Evolutionary conservation across 805 yeast species (phyloP), one percentile per base, ranked within the genome.

Genomic region (Kazachstania bromeliacearum): DNA sequence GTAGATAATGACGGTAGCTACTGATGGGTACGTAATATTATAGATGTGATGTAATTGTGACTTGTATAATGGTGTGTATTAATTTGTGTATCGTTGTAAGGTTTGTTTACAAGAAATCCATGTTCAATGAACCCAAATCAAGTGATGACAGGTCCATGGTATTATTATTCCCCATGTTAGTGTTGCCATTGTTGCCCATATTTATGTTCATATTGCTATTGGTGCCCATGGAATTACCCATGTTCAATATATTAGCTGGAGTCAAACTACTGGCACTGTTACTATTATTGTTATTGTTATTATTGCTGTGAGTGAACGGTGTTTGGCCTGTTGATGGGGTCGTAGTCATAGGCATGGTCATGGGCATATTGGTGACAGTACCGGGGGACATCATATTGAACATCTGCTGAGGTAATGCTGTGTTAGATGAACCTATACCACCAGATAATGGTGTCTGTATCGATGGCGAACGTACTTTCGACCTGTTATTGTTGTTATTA

Each of bases 51-150:
- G n/a, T n/a, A n/a, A n/a, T n/a, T n/a, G n/a, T n/a, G n/a, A n/a
- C n/a, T n/a, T n/a, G n/a, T n/a, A n/a, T n/a, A n/a, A n/a, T n/a
- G n/a, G n/a, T n/a, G n/a, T n/a, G n/a, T n/a, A n/a, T n/a, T n/a
- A n/a, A n/a, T n/a, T n/a, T n/a, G n/a, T n/a, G n/a, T n/a, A n/a
- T n/a, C n/a, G n/a, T n/a, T n/a, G n/a, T n/a, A n/a, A n/a, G n/a
- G n/a, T n/a, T n/a, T n/a, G 10, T 23, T 21, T 40, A 53, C 19
- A 56, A 35, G 43, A 57, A 55, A 32, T 57, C 60, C 54, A 57
- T 48, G 36, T 51, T 53, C 13, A 54, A 43, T 24, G 41, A 47
- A 20, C 53, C 46, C 9, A 57, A 43, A 33, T 57, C 62, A 17
- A 57, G 31, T 35, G 48, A 50, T 34, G 50, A 51, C 21, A 56